phyloP scores from a whole-genome alignment of 106 monocot species.

The Acanthochlamys bracteata region DNA sequence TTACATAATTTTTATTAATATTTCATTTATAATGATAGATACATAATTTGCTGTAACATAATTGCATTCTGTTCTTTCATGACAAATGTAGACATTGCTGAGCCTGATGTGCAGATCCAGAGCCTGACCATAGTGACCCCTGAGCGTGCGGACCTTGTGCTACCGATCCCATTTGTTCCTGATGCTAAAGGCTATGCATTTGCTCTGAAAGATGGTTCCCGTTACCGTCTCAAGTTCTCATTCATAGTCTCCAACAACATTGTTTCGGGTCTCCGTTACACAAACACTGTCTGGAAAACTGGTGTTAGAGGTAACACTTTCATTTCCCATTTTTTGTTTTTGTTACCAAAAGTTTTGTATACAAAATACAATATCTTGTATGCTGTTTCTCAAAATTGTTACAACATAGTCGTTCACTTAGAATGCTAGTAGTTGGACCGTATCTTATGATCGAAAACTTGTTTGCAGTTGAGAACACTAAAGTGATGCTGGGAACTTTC shows the following conservation, averaged over 20 bases:
- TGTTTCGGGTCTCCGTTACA: constrained; percentile 72
- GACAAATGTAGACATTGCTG: constrained; percentile 31
- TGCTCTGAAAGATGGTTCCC: constrained; percentile 77
- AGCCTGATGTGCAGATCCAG: constrained; percentile 65
- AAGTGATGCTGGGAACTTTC: constrained; percentile 86
- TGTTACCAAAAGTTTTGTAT: too few relatives aligned
- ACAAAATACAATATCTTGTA: background rate
- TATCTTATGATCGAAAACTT: background rate
- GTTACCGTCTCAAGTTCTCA: constrained; percentile 57
- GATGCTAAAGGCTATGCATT: constrained; percentile 63
- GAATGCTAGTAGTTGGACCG: too few relatives aligned
- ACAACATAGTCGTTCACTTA: too few relatives aligned
- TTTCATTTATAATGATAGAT: too few relatives aligned
- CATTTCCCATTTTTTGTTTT: background rate
- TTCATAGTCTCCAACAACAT: constrained; percentile 76
- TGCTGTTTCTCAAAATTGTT: background rate
- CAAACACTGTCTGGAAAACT: constrained; percentile 89
- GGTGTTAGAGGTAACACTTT: constrained; percentile 52
- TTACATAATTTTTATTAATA: too few relatives aligned
- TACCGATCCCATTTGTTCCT: constrained; percentile 59
- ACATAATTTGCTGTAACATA: too few relatives aligned
- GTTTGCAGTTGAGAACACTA: constrained; percentile 61
- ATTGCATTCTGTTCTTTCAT: constrained; percentile 1
- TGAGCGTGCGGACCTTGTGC: constrained; percentile 37
- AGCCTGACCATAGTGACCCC: constrained; percentile 65